phyloP scores from a whole-genome alignment of 257 asterid genomes.

The Linderniella brevidens region DNA sequence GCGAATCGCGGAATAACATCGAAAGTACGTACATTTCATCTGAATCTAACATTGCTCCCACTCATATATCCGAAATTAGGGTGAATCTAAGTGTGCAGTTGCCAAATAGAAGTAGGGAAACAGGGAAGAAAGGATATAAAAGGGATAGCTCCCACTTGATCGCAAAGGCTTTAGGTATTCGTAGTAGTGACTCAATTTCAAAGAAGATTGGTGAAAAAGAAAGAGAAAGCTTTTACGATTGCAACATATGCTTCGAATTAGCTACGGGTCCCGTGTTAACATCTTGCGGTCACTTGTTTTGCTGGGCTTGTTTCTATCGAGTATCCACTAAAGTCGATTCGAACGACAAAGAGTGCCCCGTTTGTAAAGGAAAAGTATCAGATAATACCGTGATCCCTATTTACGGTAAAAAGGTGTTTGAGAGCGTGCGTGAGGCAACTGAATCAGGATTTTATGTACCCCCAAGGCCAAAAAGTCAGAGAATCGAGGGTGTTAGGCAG shows the following conservation, averaged over 20 bases:
- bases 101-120: too few relatives aligned
- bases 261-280: conserved; percentile 53
- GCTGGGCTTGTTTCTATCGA: conserved; percentile 63
- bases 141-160: conserved; percentile 68
- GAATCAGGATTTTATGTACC: too few relatives aligned
- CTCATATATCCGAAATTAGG: too few relatives aligned
- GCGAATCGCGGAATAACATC: conserved; percentile 20
- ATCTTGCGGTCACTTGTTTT: conserved; percentile 69
- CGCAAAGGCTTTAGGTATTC: conserved; percentile 62
- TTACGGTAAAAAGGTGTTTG: conserved; percentile 24
- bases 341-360: conserved; percentile 47
- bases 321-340: conserved; percentile 44
- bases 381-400: conserved; percentile 27
- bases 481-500: too few relatives aligned
- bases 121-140: conserved; percentile 37
- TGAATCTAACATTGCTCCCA: too few relatives aligned
- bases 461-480: too few relatives aligned
- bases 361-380: conserved; percentile 49
- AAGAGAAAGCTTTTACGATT: conserved; percentile 46
- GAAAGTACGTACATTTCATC: conserved; percentile 15
- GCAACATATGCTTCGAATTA: conserved; percentile 56
- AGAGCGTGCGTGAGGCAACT: too few relatives aligned
- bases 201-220: conserved; percentile 42
- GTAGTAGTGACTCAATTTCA: too few relatives aligned
- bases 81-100: too few relatives aligned